Percentiles rank a stretch among this genome's conserved stretches.
Conservation (phyloP, 768 basidiomycete genomes). For the Agaricus blazei region DNA sequence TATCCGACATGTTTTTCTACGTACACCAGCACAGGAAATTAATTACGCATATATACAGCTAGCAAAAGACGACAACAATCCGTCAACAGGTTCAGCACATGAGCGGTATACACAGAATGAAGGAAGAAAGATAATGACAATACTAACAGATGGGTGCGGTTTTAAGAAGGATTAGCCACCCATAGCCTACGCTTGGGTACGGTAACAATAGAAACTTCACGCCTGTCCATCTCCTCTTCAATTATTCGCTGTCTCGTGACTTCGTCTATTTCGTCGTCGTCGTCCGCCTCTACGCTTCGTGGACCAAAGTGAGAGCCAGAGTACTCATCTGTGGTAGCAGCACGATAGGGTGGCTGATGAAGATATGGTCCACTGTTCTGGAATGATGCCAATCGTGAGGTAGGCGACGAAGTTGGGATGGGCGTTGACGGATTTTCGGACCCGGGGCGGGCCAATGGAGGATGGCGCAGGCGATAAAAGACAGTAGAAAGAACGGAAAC, state of each 20-base stretch:
- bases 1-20: neutral
- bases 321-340: slow-evolving; percentile 34
- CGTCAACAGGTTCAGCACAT: neutral
- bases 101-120: neutral
- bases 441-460: slow-evolving; percentile 32
- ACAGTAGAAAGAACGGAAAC: slow-evolving; percentile 52
- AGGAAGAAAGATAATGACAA: neutral
- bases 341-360: slow-evolving; percentile 57
- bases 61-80: neutral
- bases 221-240: slow-evolving; percentile 76
- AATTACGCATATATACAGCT: slow-evolving; percentile 8
- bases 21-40: slow-evolving; percentile 8
- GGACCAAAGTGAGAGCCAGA: slow-evolving; percentile 33
- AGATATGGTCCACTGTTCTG: slow-evolving; percentile 56
- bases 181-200: slow-evolving; percentile 70
- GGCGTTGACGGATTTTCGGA: slow-evolving; percentile 26
- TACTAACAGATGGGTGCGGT: neutral
- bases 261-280: slow-evolving; percentile 72
- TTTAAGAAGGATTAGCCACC: slow-evolving; percentile 64
- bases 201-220: slow-evolving; percentile 81
- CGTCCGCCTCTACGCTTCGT: slow-evolving; percentile 46
- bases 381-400: neutral
- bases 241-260: slow-evolving; percentile 68
- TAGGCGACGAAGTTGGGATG: slow-evolving; percentile 9
- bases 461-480: slow-evolving; percentile 39